Evolutionary conservation across 1,284 basidiomycete species (phyloP).

Genomic region (Ganoderma sinense): DNA sequence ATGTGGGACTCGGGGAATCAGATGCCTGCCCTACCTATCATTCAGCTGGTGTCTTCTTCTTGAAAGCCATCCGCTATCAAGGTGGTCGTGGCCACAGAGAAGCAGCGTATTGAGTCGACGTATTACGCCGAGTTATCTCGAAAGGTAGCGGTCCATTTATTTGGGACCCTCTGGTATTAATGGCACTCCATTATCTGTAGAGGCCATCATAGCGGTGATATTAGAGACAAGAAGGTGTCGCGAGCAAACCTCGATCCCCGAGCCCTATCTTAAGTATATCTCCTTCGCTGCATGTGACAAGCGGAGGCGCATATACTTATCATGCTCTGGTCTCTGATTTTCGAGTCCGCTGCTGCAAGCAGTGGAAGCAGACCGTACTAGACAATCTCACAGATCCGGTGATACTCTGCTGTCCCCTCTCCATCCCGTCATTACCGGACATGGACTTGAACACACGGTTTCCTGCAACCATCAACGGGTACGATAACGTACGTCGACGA

Average conservation of each 20-base stretch:
- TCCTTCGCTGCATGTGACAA: no score
- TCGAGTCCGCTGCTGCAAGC: background rate
- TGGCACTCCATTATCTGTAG: no score
- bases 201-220: no score
- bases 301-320: no score
- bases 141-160: background rate
- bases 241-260: background rate
- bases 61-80: background rate
- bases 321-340: no score
- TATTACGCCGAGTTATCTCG: background rate
- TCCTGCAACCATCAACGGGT: background rate
- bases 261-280: background rate
- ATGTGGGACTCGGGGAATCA: background rate
- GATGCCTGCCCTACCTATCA: background rate
- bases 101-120: background rate
- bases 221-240: no score
- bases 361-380: background rate
- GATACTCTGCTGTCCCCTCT: background rate
- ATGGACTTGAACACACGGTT: no score
- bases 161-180: no score
- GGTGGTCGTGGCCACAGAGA: no score
- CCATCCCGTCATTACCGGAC: background rate
- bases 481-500: constrained; percentile 1
- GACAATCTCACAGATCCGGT: background rate
- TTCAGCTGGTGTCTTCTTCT: background rate